Conservation (phyloP, 1,139 yeast genomes). For the Saccharomyces hybrid region DNA sequence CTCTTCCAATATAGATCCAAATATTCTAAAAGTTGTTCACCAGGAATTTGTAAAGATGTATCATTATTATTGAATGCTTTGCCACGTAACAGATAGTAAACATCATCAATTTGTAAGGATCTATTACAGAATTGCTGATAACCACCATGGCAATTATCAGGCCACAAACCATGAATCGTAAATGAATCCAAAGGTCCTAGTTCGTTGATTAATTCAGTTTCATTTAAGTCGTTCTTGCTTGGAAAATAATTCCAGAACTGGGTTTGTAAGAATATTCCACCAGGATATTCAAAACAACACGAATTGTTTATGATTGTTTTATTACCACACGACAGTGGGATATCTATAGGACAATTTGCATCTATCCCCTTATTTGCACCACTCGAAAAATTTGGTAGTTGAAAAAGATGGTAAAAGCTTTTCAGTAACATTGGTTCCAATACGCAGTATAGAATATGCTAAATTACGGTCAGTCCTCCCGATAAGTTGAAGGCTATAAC, state of each 20-base stretch:
- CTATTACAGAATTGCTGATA: slow-evolving; percentile 72
- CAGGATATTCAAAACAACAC: slow-evolving; percentile 87
- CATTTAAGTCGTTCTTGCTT: slow-evolving; percentile 16
- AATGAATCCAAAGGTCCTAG: slow-evolving; percentile 71
- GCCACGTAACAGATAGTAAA: slow-evolving; percentile 43
- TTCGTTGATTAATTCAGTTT: slow-evolving; percentile 35
- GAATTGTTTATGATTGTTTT: slow-evolving; percentile 40
- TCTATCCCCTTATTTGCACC: slow-evolving; percentile 1
- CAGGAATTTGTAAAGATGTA: slow-evolving; percentile 34
- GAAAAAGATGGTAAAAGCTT: neutral
- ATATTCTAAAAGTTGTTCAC: slow-evolving; percentile 45
- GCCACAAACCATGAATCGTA: slow-evolving; percentile 85
- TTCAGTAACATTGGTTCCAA: neutral
- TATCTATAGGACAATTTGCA: slow-evolving; percentile 50
- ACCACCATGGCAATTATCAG: slow-evolving; percentile 71
- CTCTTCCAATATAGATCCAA: slow-evolving; percentile 73
- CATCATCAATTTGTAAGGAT: slow-evolving; percentile 49
- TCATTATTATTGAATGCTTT: slow-evolving; percentile 28
- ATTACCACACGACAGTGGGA: slow-evolving; percentile 61
- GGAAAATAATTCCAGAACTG: slow-evolving; percentile 95
- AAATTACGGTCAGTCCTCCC: too few relatives aligned
- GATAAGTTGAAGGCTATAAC: neutral
- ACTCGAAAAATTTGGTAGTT: neutral
- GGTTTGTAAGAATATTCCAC: slow-evolving; percentile 76
- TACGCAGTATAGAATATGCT: neutral